Percentiles rank a stretch among this genome's conserved stretches.
Conservation (phyloP, 2,329 filamentous ascomycete species). For the Alternaria rosae region DNA sequence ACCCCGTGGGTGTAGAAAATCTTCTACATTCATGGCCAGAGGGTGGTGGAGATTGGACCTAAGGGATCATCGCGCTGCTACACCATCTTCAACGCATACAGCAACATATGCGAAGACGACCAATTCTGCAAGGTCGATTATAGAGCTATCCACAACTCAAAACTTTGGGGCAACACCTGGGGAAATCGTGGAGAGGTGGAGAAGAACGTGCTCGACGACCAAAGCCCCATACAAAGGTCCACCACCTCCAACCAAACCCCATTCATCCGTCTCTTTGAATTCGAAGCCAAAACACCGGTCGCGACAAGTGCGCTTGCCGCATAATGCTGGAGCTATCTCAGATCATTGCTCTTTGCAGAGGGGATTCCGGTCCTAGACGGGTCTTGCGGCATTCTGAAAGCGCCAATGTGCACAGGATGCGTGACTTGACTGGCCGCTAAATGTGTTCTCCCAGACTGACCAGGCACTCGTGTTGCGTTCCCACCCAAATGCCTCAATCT, state of each 20-base stretch:
- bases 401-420: not conserved
- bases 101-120: conserved; percentile 5
- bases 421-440: conserved; percentile 4
- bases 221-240: not conserved
- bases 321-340: not conserved
- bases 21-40: conserved; percentile 3
- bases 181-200: conserved; percentile 14
- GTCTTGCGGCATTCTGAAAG: conserved; percentile 7
- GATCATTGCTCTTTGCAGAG: conserved; percentile 11
- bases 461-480: not conserved
- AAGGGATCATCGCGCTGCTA: conserved; percentile 5
- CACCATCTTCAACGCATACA: not conserved
- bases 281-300: not conserved
- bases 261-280: conserved; percentile 11
- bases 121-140: not conserved
- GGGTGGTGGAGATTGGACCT: conserved; percentile 1
- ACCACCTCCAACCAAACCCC: conserved; percentile 1
- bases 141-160: not conserved
- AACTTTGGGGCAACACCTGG: conserved; percentile 1
- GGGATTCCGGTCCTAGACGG: conserved; percentile 8
- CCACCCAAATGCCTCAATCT: conserved; percentile 2
- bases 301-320: not conserved
- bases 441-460: not conserved
- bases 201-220: conserved; percentile 4
- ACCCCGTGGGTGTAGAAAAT: conserved; percentile 14